A percentile compares a stretch with the other conserved stretches of the same genome.
These are phyloP conservation scores for Brassica balearica DNA, from an alignment of 441 rosid species.

Conservation along the genomic window DNA sequence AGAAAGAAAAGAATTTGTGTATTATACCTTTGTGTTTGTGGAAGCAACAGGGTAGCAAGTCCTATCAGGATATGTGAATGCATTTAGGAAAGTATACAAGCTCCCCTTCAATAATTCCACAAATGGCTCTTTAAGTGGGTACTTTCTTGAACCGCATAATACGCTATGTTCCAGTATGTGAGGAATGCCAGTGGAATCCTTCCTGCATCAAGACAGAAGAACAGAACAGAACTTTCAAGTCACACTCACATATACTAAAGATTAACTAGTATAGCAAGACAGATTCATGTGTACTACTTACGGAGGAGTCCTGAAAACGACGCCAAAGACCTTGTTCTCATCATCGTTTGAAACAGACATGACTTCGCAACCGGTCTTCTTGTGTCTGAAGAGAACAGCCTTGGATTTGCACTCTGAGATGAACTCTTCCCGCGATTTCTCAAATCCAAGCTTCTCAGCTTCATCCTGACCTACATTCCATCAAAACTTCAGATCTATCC, in stretches of 20 bases:
- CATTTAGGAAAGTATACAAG: constrained; percentile 89
- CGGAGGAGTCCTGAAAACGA: constrained; percentile 97
- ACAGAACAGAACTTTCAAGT: neutral
- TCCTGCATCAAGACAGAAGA: constrained; percentile 53
- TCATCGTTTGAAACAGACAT: constrained; percentile 94
- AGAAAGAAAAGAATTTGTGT: neutral
- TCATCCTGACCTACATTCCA: constrained; percentile 59
- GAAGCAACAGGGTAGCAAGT: constrained; percentile 99
- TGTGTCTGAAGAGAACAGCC: constrained; percentile 80
- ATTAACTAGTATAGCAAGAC: neutral
- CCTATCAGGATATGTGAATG: constrained; percentile 97
- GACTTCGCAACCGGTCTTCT: constrained; percentile 88
- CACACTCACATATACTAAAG: neutral
- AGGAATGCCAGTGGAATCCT: constrained; percentile 96
- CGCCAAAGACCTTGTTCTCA: constrained; percentile 97
- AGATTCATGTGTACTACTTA: constrained; percentile 49
- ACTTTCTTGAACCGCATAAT: constrained; percentile 95
- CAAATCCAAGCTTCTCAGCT: constrained; percentile 82
- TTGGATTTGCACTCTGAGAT: constrained; percentile 93
- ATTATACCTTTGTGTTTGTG: constrained; percentile 74
- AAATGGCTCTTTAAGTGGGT: constrained; percentile 96
- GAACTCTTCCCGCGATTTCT: constrained; percentile 75
- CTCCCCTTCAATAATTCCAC: constrained; percentile 94
- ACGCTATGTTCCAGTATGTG: constrained; percentile 98
- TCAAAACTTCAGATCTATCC: neutral